Percentiles rank a stretch among this genome's conserved stretches.
Evolutionary conservation across 495 filamentous ascomycete species (phyloP).

Genomic region (Sordaria brevicollis): DNA sequence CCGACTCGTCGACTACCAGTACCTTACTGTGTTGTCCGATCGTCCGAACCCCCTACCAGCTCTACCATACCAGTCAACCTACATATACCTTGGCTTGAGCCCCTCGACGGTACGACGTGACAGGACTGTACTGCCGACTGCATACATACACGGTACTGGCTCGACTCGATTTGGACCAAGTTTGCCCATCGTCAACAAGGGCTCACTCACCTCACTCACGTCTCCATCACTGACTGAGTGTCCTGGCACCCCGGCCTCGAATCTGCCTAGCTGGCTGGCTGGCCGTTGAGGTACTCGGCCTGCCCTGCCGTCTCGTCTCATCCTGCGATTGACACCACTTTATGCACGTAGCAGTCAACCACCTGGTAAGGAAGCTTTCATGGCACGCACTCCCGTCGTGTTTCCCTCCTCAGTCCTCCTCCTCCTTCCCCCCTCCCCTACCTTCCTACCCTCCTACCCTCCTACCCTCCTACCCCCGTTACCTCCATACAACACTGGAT

Average conservation of each 20-base stretch:
- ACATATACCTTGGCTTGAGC: no score
- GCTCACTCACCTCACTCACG: no score
- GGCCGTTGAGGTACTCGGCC: neutral
- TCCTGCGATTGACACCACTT: constrained; percentile 5
- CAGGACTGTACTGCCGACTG: no score
- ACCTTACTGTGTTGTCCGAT: no score
- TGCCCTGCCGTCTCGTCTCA: constrained; percentile 1
- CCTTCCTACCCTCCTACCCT: neutral
- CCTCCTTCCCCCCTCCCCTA: no score
- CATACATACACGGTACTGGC: neutral
- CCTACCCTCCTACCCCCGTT: neutral
- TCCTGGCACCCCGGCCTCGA: neutral
- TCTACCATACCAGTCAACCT: neutral
- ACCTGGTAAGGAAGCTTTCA: neutral
- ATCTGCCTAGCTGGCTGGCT: neutral
- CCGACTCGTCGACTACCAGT: neutral
- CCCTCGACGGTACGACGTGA: neutral
- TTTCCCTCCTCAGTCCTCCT: neutral
- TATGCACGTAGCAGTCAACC: constrained; percentile 13
- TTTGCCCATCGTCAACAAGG: neutral
- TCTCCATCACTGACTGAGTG: neutral
- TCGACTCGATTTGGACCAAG: neutral
- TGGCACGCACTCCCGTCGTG: neutral
- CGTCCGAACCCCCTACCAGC: neutral
- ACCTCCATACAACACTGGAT: neutral